Percentiles rank a stretch among this genome's conserved stretches.
phyloP scores from a whole-genome alignment of 139 green algal genomes.

The Tetradesmus lagerheimii region DNA sequence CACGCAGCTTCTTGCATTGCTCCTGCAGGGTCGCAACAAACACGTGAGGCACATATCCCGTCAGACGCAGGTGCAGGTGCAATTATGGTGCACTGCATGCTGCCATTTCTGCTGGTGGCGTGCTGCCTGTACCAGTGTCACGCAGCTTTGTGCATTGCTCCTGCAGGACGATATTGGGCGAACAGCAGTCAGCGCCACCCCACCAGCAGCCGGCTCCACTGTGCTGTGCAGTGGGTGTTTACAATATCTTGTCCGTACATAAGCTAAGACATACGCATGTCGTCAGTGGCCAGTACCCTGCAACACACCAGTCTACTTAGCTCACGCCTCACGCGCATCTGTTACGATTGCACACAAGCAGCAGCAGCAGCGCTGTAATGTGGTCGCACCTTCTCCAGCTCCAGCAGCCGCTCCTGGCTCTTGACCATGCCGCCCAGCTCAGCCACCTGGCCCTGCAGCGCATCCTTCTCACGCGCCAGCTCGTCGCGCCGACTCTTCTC shows the following conservation, averaged over 20 bases:
- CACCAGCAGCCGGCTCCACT: background rate
- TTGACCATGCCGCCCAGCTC: constrained; percentile 57
- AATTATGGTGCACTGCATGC: background rate
- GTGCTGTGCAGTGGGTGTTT: no score
- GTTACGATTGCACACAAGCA: background rate
- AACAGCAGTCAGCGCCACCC: background rate
- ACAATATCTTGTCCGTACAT: no score
- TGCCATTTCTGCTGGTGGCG: background rate
- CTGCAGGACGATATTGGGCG: background rate
- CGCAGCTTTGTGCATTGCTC: background rate
- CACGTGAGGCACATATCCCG: no score
- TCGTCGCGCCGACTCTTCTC: constrained; percentile 65
- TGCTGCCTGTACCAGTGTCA: background rate
- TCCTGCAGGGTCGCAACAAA: no score
- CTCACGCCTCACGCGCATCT: no score
- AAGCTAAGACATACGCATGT: no score
- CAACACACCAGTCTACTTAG: no score
- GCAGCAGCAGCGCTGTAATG: background rate
- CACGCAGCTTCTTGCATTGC: constrained; percentile 63
- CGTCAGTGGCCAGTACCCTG: background rate
- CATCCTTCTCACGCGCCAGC: constrained; percentile 51
- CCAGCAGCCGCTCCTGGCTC: constrained; percentile 59
- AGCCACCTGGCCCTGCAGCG: constrained; percentile 58
- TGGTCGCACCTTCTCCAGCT: constrained; percentile 57
- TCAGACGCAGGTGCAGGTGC: background rate